Conservation (phyloP, 2,329 filamentous ascomycete genomes). For the Diaporthe batatas region DNA sequence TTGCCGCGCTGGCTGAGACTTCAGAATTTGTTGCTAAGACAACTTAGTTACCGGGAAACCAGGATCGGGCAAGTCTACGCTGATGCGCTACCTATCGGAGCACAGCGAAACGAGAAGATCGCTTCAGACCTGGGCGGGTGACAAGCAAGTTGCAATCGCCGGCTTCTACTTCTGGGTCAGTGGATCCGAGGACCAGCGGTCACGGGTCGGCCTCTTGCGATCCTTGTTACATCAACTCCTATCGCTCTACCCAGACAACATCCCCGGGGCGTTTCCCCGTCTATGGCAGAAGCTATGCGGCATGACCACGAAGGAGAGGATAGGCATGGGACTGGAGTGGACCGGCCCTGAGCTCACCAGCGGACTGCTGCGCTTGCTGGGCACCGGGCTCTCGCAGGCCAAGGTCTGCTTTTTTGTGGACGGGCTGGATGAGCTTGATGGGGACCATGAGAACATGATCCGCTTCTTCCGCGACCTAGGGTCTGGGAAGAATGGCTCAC, state of each 20-base stretch:
- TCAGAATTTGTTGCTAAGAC: background rate
- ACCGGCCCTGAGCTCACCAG: constrained; percentile 48
- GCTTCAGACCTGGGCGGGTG: constrained; percentile 48
- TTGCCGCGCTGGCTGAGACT: too few species aligned
- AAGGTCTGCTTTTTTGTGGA: constrained; percentile 48
- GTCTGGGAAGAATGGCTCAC: constrained; percentile 36
- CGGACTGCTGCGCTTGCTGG: constrained; percentile 46
- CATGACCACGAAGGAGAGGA: constrained; percentile 50
- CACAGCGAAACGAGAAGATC: constrained; percentile 42
- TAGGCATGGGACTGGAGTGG: constrained; percentile 50
- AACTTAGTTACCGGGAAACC: constrained; percentile 58
- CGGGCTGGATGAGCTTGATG: constrained; percentile 47
- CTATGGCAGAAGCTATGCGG: constrained; percentile 48
- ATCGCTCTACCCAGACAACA: constrained; percentile 45
- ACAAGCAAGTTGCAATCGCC: constrained; percentile 49
- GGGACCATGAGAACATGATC: constrained; percentile 47
- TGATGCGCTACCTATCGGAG: constrained; percentile 56
- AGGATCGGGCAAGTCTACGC: constrained; percentile 61
- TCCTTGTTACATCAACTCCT: constrained; percentile 55
- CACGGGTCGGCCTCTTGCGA: constrained; percentile 53
- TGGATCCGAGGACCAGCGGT: constrained; percentile 54
- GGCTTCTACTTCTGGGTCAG: constrained; percentile 62
- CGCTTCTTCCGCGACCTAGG: constrained; percentile 43
- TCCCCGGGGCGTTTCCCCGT: constrained; percentile 47
- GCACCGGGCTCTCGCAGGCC: constrained; percentile 40